phyloP scores from a whole-genome alignment of 331 rosid genomes.

The Malus hybrid region DNA sequence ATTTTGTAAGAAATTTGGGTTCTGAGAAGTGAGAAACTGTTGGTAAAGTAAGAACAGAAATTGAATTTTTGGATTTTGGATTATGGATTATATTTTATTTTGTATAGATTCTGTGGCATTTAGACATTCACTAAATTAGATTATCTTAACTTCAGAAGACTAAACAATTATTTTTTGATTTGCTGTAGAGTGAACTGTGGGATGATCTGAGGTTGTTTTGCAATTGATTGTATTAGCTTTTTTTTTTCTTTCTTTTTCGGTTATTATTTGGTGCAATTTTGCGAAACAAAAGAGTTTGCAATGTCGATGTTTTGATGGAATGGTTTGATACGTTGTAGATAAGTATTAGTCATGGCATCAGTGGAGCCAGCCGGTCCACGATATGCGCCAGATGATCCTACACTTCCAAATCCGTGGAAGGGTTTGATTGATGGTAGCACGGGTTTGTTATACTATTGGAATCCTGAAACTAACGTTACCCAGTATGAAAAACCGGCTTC shows the following conservation, averaged over 20 bases:
- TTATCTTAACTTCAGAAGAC: neutral
- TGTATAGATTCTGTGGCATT: neutral
- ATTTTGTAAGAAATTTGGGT: neutral
- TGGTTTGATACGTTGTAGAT: neutral
- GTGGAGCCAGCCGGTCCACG: constrained; percentile 78
- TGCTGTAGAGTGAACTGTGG: neutral
- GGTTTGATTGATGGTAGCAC: constrained; percentile 93
- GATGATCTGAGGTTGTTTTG: neutral
- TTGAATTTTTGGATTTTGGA: neutral
- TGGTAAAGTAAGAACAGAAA: neutral
- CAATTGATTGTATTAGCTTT: neutral
- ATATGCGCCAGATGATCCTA: constrained; percentile 93
- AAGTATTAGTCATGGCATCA: constrained; percentile 42
- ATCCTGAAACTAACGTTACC: constrained; percentile 87
- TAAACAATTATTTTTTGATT: neutral
- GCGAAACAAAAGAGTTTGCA: neutral
- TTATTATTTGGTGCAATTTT: neutral
- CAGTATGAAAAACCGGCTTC: constrained; percentile 80
- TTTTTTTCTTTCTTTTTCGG: too few relatives aligned
- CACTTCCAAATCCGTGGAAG: constrained; percentile 90
- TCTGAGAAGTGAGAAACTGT: neutral
- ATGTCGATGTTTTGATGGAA: neutral
- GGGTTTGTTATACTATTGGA: constrained; percentile 80
- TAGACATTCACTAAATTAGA: neutral
- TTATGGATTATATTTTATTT: too few relatives aligned